Evolutionary conservation across 192 early-diverging fungal species (phyloP).

Genomic region (Rhizophagus clarus): DNA sequence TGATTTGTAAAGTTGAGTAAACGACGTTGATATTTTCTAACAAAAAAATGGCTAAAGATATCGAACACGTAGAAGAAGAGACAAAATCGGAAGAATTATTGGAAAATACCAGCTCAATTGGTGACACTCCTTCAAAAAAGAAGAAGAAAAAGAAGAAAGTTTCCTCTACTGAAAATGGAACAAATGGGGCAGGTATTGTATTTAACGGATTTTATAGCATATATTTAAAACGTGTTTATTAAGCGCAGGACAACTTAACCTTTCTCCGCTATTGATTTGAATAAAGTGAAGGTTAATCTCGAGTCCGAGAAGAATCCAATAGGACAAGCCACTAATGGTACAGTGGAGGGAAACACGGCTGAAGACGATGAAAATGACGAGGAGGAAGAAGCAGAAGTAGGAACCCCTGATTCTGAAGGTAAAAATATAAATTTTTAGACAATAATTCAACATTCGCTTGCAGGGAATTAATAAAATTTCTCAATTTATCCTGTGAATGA

Average conservation of each 20-base stretch:
- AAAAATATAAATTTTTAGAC: neutral
- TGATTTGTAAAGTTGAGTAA: no score
- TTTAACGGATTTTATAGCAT: neutral
- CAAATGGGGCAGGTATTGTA: neutral
- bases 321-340: neutral
- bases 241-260: neutral
- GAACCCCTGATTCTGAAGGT: neutral
- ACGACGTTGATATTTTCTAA: no score
- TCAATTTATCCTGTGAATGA: neutral
- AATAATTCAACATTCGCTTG: neutral
- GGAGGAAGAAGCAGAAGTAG: neutral
- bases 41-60: no score
- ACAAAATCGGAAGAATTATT: neutral
- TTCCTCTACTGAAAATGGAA: neutral
- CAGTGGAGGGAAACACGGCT: neutral
- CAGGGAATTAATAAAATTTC: no score
- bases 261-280: neutral
- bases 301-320: neutral
- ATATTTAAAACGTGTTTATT: neutral
- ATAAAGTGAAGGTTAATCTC: neutral
- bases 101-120: neutral
- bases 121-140: neutral
- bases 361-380: neutral
- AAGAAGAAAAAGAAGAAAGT: neutral
- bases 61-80: neutral